Evolutionary conservation across 495 filamentous ascomycete genomes (phyloP).

Genomic region (Penicillium cinerascens): DNA sequence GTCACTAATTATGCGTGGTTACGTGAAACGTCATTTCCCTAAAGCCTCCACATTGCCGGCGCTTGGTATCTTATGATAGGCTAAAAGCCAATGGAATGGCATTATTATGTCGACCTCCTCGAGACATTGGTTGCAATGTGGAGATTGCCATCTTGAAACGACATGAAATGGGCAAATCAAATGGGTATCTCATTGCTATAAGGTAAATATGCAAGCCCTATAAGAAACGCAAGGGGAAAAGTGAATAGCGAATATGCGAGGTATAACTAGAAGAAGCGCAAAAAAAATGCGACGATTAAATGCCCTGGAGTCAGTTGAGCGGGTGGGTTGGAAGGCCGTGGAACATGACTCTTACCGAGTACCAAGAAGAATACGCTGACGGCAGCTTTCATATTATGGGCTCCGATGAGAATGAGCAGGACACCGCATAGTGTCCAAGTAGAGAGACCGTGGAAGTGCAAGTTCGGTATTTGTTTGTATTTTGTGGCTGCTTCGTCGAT

Average conservation of each 20-base stretch:
- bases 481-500: constrained; percentile 39
- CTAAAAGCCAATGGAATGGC: neutral
- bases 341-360: constrained; percentile 12
- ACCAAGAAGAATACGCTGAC: constrained; percentile 20
- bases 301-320: neutral
- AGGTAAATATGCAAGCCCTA: neutral
- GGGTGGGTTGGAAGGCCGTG: neutral
- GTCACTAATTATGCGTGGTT: neutral
- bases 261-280: neutral
- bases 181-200: neutral
- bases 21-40: neutral
- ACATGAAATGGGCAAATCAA: neutral
- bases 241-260: neutral
- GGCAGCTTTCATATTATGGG: constrained; percentile 23
- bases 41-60: neutral
- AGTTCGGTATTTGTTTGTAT: constrained; percentile 26
- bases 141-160: neutral
- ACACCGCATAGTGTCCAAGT: constrained; percentile 24
- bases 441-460: constrained; percentile 23
- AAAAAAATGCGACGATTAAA: constrained; percentile 2
- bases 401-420: constrained; percentile 21
- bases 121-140: neutral
- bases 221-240: neutral
- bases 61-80: neutral
- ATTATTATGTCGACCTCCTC: neutral